Percentiles rank a stretch among this genome's conserved stretches.
Evolutionary conservation across 768 basidiomycete genomes (phyloP).

Genomic region (Collybiopsis luxurians): DNA sequence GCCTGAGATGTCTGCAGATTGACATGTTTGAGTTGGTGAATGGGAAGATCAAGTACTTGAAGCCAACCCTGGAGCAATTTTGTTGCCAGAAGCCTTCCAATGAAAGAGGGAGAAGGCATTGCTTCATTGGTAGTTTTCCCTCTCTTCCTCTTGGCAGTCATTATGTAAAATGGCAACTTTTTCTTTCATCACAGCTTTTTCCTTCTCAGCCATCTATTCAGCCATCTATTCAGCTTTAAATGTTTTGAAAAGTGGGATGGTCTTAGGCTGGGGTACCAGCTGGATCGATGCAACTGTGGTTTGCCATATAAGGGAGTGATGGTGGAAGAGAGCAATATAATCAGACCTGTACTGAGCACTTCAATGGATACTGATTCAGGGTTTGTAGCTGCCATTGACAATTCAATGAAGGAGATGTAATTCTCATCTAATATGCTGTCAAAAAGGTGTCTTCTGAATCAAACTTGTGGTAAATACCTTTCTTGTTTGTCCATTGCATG

Average conservation of each 20-base stretch:
- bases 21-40: slow-evolving; percentile 15
- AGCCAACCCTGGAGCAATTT: slow-evolving; percentile 25
- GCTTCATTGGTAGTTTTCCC: slow-evolving; percentile 14
- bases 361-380: slow-evolving; percentile 64
- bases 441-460: neutral
- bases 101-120: neutral
- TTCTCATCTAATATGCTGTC: slow-evolving; percentile 60
- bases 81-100: slow-evolving; percentile 6
- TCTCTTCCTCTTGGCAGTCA: slow-evolving; percentile 20
- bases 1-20: slow-evolving; percentile 13
- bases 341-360: slow-evolving; percentile 45
- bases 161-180: slow-evolving; percentile 71
- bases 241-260: slow-evolving; percentile 91
- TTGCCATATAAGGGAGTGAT: neutral
- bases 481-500: slow-evolving; percentile 84
- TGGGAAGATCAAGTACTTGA: slow-evolving; percentile 21
- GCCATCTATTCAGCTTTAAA: slow-evolving; percentile 73
- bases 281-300: slow-evolving; percentile 61
- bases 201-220: too few species aligned
- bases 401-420: slow-evolving; percentile 77
- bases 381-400: slow-evolving; percentile 53
- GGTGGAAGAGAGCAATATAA: neutral
- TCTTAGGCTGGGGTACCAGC: slow-evolving; percentile 61
- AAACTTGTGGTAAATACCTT: slow-evolving; percentile 48
- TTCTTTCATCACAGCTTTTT: slow-evolving; percentile 66